phyloP scores from a whole-genome alignment of 2,329 filamentous ascomycete species.

The Sporothrix inflata region DNA sequence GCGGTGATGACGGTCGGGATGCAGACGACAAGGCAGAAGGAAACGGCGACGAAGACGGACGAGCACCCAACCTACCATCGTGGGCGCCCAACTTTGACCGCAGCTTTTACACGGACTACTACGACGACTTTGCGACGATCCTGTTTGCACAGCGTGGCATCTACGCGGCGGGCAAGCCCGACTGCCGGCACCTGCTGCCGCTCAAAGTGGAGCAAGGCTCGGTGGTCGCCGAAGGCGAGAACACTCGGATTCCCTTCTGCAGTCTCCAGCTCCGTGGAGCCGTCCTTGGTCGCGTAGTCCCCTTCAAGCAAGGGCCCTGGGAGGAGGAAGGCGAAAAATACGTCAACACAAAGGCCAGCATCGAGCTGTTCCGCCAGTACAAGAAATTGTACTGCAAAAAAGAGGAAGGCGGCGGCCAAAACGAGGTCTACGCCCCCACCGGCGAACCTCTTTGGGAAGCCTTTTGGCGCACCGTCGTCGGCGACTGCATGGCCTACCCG shows the following conservation, averaged over 20 bases:
- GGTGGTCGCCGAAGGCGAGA: background rate
- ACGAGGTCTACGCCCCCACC: conserved; percentile 1
- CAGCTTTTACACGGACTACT: conserved; percentile 23
- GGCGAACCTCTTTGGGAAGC: conserved; percentile 24
- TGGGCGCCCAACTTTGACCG: conserved; percentile 32
- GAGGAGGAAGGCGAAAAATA: background rate
- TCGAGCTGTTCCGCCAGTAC: background rate
- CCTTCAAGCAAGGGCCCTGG: conserved; percentile 22
- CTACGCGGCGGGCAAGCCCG: conserved; percentile 25
- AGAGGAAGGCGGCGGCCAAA: background rate
- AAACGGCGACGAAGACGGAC: background rate
- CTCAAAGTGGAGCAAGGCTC: background rate
- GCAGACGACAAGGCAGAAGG: background rate
- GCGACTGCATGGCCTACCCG: conserved; percentile 30
- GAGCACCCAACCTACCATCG: conserved; percentile 24
- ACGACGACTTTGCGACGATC: conserved; percentile 27
- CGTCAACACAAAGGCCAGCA: background rate
- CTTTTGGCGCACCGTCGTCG: conserved; percentile 28
- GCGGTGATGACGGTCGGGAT: background rate
- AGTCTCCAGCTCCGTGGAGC: conserved; percentile 15
- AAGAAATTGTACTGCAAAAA: conserved; percentile 3
- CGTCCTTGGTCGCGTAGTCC: conserved; percentile 20
- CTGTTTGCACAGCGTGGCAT: conserved; percentile 31
- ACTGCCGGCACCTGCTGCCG: background rate
- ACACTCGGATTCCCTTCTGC: background rate